These are phyloP conservation scores for Craspedostauros australis DNA, from an alignment of 108 stramenopile genomes.

Conservation along the genomic window DNA sequence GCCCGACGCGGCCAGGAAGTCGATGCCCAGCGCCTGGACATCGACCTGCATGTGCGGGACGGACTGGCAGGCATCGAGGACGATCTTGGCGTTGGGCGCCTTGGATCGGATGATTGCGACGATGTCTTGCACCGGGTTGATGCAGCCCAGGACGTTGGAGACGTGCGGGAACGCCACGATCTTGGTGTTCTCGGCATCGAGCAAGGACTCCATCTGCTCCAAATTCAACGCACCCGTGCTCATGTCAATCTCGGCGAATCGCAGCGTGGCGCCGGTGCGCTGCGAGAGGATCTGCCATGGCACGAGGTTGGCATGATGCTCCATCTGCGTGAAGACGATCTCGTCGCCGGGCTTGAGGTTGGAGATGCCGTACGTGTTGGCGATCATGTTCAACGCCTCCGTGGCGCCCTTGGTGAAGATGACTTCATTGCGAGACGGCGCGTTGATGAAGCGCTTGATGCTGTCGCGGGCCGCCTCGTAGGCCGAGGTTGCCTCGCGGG, in stretches of 20 bases:
- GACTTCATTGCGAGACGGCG: slow-evolving; percentile 74
- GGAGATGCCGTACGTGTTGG: slow-evolving; percentile 49
- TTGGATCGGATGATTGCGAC: slow-evolving; percentile 61
- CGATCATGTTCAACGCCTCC: slow-evolving; percentile 91
- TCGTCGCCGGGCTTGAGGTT: slow-evolving; percentile 72
- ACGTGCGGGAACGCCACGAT: slow-evolving; percentile 88
- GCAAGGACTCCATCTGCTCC: slow-evolving; percentile 43
- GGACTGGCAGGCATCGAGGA: slow-evolving; percentile 94
- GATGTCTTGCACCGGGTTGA: slow-evolving; percentile 83
- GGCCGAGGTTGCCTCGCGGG: slow-evolving; percentile 78
- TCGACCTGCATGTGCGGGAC: slow-evolving; percentile 89
- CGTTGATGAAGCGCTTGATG: slow-evolving; percentile 76
- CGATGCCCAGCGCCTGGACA: slow-evolving; percentile 84
- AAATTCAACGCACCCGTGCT: slow-evolving; percentile 59
- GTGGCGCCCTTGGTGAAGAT: slow-evolving; percentile 92
- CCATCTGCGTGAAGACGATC: slow-evolving; percentile 84
- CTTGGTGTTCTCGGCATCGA: slow-evolving; percentile 72
- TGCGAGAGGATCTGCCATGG: slow-evolving; percentile 91
- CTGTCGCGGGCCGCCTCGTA: slow-evolving; percentile 87
- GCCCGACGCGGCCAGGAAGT: slow-evolving; percentile 92
- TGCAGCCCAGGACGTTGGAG: slow-evolving; percentile 83
- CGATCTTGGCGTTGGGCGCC: slow-evolving; percentile 59
- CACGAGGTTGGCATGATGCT: slow-evolving; percentile 95
- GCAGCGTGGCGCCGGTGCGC: slow-evolving; percentile 56
- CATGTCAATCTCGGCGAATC: slow-evolving; percentile 55